Base-by-base conservation (phyloP, 371 early-diverging fungal species). In the Rhizopus delemar region DNA sequence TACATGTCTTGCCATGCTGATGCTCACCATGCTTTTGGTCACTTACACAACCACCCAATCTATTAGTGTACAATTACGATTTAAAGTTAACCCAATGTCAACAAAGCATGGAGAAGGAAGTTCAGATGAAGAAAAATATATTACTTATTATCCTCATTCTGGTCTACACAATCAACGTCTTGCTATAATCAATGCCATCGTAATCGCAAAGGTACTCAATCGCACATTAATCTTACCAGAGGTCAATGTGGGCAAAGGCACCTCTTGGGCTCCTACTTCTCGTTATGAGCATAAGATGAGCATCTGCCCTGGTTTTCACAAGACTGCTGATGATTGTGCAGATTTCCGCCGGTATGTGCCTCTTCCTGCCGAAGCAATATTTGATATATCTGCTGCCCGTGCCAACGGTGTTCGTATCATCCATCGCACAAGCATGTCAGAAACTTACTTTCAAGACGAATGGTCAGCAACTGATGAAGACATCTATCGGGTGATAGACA, bases 101-200 rank as follows among this genome's bases (percentile, higher is more conserved):
- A 29, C 53, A 43, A 43, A 15, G n/a, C 8, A 15, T 5, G n/a
- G 16, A 12, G 12, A 49, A 16, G 39, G 43, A 22, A 22, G 22
- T 22, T 22, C 22, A 31, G 33, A 35, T 7, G 60, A 62, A 9
- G 71, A 76, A 41, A 76, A 74, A 35, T 86, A 70, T 36, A 53
- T 86, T 4, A 73, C 82, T 2, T 86, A 73, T 63, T 54, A 82
- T 13, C 86, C 86, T 31, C 86, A 86, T 62, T 83, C 82, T 13
- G 86, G 86, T 11, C 72, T 85, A 38, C 80, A 83, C 51, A 85
- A 84, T 43, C 86, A 86, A 60, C 76, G 80, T 6, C 71, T 82
- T 32, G 71, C 77, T 8, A 70, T 84, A 34, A 76, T 81, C 53
- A 86, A 86, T 45, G 84, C 83, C 2, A 61, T 80, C 34, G 54